Percentiles rank a stretch among this genome's conserved stretches.
These are phyloP conservation scores for Arxiozyma slooffiae DNA, from an alignment of 1,139 yeast genomes.

Conservation along the genomic window DNA sequence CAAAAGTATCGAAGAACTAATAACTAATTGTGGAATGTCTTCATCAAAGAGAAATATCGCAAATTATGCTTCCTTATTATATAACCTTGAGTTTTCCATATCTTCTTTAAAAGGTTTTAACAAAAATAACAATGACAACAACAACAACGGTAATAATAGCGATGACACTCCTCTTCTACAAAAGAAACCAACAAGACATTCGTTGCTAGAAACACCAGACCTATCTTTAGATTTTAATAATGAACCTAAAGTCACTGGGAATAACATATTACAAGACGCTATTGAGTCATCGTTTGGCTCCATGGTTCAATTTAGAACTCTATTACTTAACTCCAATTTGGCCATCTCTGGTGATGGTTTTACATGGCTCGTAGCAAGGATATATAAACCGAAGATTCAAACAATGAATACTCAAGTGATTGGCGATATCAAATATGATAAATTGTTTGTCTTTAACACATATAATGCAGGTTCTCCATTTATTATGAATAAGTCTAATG, in stretches of 20 bases:
- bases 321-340: constrained; percentile 50
- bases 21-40: constrained; percentile 25
- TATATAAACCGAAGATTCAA: constrained; percentile 16
- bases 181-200: constrained; percentile 12
- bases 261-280: constrained; percentile 33
- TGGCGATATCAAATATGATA: constrained; percentile 31
- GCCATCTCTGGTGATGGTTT: constrained; percentile 67
- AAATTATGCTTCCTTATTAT: constrained; percentile 49
- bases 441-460: constrained; percentile 60
- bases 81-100: constrained; percentile 51
- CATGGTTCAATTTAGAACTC: constrained; percentile 52
- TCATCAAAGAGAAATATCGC: constrained; percentile 34
- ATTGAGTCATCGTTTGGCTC: constrained; percentile 57
- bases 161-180: constrained; percentile 11
- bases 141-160: constrained; percentile 5
- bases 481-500: constrained; percentile 27
- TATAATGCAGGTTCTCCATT: constrained; percentile 64
- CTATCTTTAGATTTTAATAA: constrained; percentile 28
- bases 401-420: constrained; percentile 10
- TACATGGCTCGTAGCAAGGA: constrained; percentile 64
- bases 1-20: constrained; percentile 22
- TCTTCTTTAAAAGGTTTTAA: constrained; percentile 37
- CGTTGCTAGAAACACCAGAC: constrained; percentile 40
- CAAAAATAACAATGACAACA: neutral
- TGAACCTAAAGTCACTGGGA: constrained; percentile 28